phyloP scores from a whole-genome alignment of 495 filamentous ascomycete species.

The Hypomontagnella submonticulosa region DNA sequence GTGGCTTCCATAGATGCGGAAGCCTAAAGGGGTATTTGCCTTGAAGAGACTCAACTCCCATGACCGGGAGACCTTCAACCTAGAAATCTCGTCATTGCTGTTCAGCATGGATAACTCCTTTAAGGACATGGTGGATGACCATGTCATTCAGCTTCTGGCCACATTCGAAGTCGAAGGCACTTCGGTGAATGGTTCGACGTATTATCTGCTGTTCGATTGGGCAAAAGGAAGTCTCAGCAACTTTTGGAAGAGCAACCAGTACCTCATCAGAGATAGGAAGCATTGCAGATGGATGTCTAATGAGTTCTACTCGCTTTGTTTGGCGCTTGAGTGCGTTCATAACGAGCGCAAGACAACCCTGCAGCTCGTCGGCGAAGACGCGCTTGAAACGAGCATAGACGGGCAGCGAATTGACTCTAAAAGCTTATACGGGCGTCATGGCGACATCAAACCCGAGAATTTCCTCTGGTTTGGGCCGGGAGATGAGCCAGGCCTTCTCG shows the following conservation, averaged over 20 bases:
- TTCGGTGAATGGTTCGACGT: neutral
- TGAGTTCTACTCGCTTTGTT: slow-evolving; percentile 29
- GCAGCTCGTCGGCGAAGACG: neutral
- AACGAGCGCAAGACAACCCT: slow-evolving; percentile 20
- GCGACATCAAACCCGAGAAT: slow-evolving; percentile 56
- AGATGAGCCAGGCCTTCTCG: neutral
- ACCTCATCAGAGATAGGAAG: slow-evolving; percentile 2
- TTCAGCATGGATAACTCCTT: slow-evolving; percentile 28
- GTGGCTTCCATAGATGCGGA: neutral
- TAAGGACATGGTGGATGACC: neutral
- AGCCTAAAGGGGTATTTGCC: slow-evolving; percentile 22
- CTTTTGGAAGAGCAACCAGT: slow-evolving; percentile 22
- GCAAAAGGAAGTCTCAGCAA: slow-evolving; percentile 30
- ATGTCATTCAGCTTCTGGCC: slow-evolving; percentile 28
- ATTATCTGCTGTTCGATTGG: slow-evolving; percentile 42
- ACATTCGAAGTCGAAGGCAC: slow-evolving; percentile 35
- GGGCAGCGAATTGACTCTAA: slow-evolving; percentile 43
- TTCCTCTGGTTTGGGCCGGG: slow-evolving; percentile 48
- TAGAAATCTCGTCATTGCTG: slow-evolving; percentile 33
- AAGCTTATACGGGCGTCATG: slow-evolving; percentile 45
- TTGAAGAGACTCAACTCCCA: slow-evolving; percentile 33
- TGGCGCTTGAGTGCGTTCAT: slow-evolving; percentile 33
- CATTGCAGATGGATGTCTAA: slow-evolving; percentile 38
- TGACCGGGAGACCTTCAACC: slow-evolving; percentile 17
- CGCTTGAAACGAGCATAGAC: neutral